Conservation (phyloP, 2,329 filamentous ascomycete species). For the Meredithiella fracta region DNA sequence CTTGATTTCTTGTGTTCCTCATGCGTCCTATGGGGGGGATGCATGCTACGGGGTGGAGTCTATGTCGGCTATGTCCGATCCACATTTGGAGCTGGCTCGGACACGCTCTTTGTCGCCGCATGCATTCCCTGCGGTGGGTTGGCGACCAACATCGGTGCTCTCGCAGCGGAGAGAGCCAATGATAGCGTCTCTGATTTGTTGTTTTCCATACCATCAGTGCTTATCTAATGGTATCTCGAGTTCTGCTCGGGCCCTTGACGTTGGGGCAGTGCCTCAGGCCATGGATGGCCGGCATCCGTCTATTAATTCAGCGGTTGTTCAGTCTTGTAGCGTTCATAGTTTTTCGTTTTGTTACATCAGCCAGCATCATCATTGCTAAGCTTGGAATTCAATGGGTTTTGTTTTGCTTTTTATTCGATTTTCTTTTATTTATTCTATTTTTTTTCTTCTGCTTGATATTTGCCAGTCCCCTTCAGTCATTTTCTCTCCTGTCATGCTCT, state of each 20-base stretch:
- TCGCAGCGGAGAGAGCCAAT: not conserved
- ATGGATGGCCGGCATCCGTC: not conserved
- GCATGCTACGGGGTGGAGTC: not conserved
- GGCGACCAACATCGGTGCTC: not conserved
- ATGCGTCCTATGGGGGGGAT: not conserved
- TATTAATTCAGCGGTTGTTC: not conserved
- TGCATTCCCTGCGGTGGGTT: not conserved
- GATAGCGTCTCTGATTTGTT: constrained; percentile 8
- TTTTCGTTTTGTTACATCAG: constrained; percentile 7
- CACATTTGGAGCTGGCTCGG: not conserved
- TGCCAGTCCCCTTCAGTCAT: not conserved
- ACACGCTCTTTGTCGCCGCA: not conserved
- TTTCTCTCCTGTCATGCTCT: constrained; percentile 5
- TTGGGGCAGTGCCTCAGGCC: constrained; percentile 1
- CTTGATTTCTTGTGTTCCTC: not conserved
- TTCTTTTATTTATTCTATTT: constrained; percentile 1
- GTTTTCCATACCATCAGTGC: constrained; percentile 1
- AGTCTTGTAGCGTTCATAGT: constrained; percentile 7
- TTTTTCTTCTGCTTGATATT: constrained; percentile 1
- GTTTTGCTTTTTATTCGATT: constrained; percentile 1
- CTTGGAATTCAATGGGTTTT: constrained; percentile 8
- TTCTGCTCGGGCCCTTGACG: not conserved
- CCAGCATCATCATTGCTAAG: constrained; percentile 4
- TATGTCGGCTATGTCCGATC: not conserved
- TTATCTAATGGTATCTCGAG: not conserved